Evolutionary conservation across 805 yeast species (phyloP), one percentile per base, ranked within the genome.

Genomic region (Teunomyces panamensis): DNA sequence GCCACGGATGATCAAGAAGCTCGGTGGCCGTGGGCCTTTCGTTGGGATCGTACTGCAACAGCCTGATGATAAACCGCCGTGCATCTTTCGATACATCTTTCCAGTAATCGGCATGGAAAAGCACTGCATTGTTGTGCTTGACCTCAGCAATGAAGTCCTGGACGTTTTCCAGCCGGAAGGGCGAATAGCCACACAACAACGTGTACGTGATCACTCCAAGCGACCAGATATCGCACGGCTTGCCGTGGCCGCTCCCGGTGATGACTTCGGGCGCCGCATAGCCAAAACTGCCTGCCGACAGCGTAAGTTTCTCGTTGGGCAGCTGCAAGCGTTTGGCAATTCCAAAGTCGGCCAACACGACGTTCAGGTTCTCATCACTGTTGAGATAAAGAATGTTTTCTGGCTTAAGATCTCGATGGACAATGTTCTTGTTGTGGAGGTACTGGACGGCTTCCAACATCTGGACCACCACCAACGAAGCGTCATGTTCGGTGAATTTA

Each of bases 191-290:
- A 56, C 94, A 89, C 39, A 92, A 74, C 41, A 91, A 69, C 0
- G 97, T 91, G 65, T 89, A 94, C 0, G 96, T 81, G 39, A 92
- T 89, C 7, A 92, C 96, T 30, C 99, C 99, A 34, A 92, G 63
- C 1, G 96, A 87, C 99, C 99, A 92, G 47, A 92, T 80, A 64
- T 92, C 99, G 68, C 97, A 92, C 1, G 97, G 92, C 59, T 87
- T 89, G 34, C 97, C 96, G 67, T 92, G 97, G 7, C 97, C 98
- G 34, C 75, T 73, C 11, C 87, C 83, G 36, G 83, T 69, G 33
- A 92, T 77, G 6, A 92, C 90, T 62, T 92, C 99, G 0, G 99
- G 99, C 0, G 98, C 98, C 30, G 96, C 97, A 64, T 92, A 92
- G 1, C 99, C 98, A 67, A 89, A 84, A 1, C 96, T 87, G 1